Evolutionary conservation across 345 rosid species (phyloP).

Genomic region (Eutrema yunnanense): DNA sequence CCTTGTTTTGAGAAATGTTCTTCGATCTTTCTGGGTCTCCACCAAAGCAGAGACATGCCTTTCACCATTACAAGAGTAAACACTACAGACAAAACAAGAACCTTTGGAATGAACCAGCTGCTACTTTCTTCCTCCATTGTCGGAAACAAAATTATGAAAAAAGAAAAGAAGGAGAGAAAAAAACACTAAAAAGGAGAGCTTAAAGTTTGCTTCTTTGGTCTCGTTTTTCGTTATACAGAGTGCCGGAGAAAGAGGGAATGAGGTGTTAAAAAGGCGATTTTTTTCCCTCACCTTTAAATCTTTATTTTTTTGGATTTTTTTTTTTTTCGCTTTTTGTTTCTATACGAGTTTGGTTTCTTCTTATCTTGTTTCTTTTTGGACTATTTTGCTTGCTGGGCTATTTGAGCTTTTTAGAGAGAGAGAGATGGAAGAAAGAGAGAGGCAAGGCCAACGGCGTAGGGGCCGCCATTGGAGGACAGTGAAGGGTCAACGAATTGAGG

Average conservation of each 20-base stretch:
- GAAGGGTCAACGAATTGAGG: slow-evolving; percentile 77
- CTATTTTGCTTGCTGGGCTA: slow-evolving; percentile 29
- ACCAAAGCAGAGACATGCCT: slow-evolving; percentile 61
- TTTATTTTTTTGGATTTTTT: neutral
- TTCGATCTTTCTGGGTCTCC: slow-evolving; percentile 90
- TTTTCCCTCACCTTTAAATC: neutral
- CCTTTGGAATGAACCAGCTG: slow-evolving; percentile 42
- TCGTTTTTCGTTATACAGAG: slow-evolving; percentile 29
- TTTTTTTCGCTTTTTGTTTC: slow-evolving; percentile 22
- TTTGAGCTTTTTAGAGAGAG: slow-evolving; percentile 37
- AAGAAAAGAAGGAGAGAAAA: neutral
- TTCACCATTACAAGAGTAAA: slow-evolving; percentile 39
- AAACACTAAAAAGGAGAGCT: slow-evolving; percentile 21
- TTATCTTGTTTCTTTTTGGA: slow-evolving; percentile 42
- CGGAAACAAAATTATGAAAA: neutral
- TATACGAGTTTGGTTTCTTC: slow-evolving; percentile 28
- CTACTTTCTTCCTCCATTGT: slow-evolving; percentile 32
- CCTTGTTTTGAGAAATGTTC: slow-evolving; percentile 93
- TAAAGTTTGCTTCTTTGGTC: slow-evolving; percentile 16
- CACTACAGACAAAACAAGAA: slow-evolving; percentile 29
- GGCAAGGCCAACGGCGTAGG: slow-evolving; percentile 94
- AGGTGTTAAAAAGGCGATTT: slow-evolving; percentile 28
- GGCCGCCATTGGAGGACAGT: slow-evolving; percentile 85
- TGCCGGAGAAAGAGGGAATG: slow-evolving; percentile 39
- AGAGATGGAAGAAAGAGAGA: slow-evolving; percentile 6